These are phyloP conservation scores for Pestalotiopsis sp. DNA, from an alignment of 2,329 filamentous ascomycete species.

Conservation along the genomic window DNA sequence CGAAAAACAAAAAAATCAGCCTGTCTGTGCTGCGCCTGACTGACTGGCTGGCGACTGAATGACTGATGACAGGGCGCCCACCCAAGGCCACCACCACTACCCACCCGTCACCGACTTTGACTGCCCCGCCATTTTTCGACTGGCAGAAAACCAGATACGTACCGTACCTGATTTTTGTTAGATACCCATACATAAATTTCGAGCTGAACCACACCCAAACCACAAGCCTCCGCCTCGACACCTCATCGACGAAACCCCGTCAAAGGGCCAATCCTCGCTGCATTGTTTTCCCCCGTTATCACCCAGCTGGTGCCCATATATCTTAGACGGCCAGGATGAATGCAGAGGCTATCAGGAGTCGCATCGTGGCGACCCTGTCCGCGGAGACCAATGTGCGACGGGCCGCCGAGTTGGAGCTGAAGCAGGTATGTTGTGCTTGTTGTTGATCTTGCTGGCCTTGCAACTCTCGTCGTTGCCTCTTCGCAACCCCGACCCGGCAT, in stretches of 20 bases:
- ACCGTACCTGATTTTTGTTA: constrained; percentile 5
- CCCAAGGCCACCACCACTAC: neutral
- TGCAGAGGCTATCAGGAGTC: constrained; percentile 72
- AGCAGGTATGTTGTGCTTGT: constrained; percentile 64
- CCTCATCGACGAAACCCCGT: constrained; percentile 12
- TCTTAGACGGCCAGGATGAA: constrained; percentile 60
- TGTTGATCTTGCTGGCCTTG: neutral
- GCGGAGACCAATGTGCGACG: constrained; percentile 75
- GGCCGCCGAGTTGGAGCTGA: constrained; percentile 79
- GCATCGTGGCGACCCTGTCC: constrained; percentile 77
- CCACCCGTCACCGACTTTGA: constrained; percentile 3
- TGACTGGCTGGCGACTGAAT: neutral
- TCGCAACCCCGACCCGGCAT: neutral
- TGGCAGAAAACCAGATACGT: constrained; percentile 13
- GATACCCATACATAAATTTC: constrained; percentile 11
- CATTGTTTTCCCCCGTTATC: constrained; percentile 1
- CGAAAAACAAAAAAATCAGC: neutral
- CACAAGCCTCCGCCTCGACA: neutral
- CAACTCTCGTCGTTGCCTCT: neutral
- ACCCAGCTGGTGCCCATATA: constrained; percentile 1
- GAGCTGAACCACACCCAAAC: constrained; percentile 12
- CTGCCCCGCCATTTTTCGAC: constrained; percentile 12
- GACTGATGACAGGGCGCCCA: neutral
- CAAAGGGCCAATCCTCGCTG: constrained; percentile 12
- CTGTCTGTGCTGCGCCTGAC: too few relatives aligned